These are phyloP conservation scores for Aspergillus olivimuriae DNA, from an alignment of 495 filamentous ascomycete genomes.

Conservation along the genomic window DNA sequence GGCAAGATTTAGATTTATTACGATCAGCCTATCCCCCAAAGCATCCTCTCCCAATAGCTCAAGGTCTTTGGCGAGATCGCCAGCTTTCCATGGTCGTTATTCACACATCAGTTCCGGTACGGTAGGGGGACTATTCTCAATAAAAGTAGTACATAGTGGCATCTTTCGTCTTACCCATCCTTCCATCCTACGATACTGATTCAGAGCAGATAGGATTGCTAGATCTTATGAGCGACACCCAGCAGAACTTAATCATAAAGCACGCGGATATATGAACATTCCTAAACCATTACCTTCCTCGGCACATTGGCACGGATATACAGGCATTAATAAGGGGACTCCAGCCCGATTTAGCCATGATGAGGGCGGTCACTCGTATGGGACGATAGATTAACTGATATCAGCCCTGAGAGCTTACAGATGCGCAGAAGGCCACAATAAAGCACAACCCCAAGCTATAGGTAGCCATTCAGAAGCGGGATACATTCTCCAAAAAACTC, in stretches of 20 bases:
- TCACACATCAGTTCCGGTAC: slow-evolving; percentile 13
- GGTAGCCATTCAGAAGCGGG: slow-evolving; percentile 1
- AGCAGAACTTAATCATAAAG: slow-evolving; percentile 2
- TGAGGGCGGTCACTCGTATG: slow-evolving; percentile 1
- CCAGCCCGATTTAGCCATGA: background rate
- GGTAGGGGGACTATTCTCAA: slow-evolving; percentile 4
- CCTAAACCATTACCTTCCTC: slow-evolving; percentile 1
- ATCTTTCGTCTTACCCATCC: too few relatives aligned
- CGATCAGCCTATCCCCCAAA: background rate
- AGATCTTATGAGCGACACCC: background rate
- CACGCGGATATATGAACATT: slow-evolving; percentile 1
- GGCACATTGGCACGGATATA: background rate
- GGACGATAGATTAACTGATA: background rate
- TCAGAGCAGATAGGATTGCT: background rate
- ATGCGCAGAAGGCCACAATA: background rate
- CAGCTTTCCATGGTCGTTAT: background rate
- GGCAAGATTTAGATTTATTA: background rate
- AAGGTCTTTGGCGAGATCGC: background rate
- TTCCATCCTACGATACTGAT: background rate
- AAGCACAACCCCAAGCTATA: background rate
- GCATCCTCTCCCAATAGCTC: background rate
- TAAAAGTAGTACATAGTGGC: background rate
- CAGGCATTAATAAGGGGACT: background rate
- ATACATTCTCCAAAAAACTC: slow-evolving; percentile 4
- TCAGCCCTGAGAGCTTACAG: background rate